Conservation (phyloP, 306 rosid genomes). For the Adenanthera pavonina region DNA sequence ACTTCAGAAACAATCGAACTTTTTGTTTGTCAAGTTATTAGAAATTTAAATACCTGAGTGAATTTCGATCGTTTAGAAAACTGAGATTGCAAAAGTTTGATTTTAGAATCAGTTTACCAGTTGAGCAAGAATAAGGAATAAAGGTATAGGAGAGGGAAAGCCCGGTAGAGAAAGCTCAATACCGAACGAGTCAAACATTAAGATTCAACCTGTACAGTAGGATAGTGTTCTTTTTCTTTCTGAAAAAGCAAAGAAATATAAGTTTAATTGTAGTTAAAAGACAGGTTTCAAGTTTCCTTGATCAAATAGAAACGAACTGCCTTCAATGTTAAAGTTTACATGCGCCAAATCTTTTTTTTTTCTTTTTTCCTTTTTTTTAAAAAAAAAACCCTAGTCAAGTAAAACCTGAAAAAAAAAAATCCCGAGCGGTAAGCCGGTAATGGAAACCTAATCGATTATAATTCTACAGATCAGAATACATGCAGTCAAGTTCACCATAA, state of each 20-base stretch:
- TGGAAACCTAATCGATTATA: background rate
- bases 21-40: background rate
- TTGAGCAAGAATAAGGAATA: conserved; percentile 15
- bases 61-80: conserved; percentile 6
- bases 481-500: background rate
- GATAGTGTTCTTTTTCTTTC: background rate
- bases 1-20: background rate
- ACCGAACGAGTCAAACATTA: conserved; percentile 5
- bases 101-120: conserved; percentile 8
- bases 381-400: background rate
- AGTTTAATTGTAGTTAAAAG: background rate
- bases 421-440: background rate
- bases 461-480: background rate
- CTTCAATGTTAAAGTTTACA: background rate
- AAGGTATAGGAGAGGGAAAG: background rate
- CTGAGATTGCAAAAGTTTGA: conserved; percentile 6
- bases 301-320: background rate
- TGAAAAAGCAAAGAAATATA: too few species aligned
- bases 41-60: background rate
- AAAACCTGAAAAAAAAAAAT: conserved; percentile 12
- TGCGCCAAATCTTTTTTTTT: background rate
- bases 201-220: conserved; percentile 19
- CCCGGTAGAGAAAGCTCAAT: conserved; percentile 13
- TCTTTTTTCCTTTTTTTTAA: background rate
- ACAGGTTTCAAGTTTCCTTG: conserved; percentile 23